Evolutionary conservation across 768 basidiomycete genomes (phyloP).

Genomic region (Pleurotus pulmonarius): DNA sequence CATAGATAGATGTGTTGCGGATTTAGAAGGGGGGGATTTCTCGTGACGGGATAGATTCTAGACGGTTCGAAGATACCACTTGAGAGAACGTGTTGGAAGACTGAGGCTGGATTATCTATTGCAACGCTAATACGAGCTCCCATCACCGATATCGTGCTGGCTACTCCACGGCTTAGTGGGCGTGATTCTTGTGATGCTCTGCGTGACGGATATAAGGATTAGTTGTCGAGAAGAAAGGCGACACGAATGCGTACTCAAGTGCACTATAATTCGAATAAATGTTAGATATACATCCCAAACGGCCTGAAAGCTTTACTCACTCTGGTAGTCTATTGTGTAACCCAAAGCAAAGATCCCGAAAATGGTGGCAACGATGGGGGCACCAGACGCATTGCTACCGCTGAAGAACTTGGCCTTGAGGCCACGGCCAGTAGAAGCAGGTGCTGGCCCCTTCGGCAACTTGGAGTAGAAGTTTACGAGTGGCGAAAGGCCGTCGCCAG

Average conservation of each 20-base stretch:
- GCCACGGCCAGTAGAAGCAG: constrained; percentile 51
- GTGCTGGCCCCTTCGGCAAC: constrained; percentile 84
- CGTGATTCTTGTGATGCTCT: constrained; percentile 91
- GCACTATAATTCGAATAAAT: constrained; percentile 45
- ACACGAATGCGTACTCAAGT: constrained; percentile 61
- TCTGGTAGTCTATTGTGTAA: constrained; percentile 88
- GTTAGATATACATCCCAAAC: background rate
- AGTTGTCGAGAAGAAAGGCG: background rate
- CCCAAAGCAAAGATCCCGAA: constrained; percentile 32
- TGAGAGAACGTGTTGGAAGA: too few relatives aligned
- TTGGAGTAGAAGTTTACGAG: constrained; percentile 97
- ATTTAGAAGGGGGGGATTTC: too few relatives aligned
- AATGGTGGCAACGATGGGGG: constrained; percentile 62
- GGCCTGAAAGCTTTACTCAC: constrained; percentile 44
- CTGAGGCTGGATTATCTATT: too few relatives aligned
- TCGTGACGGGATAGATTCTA: too few relatives aligned
- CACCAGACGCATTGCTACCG: constrained; percentile 81
- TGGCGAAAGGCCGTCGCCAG: constrained; percentile 74
- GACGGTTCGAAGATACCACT: too few relatives aligned
- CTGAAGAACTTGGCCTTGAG: constrained; percentile 81
- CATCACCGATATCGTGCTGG: too few relatives aligned
- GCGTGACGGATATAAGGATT: constrained; percentile 21
- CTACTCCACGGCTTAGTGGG: constrained; percentile 48
- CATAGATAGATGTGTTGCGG: too few relatives aligned
- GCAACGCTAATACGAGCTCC: too few relatives aligned